Evolutionary conservation across 75 land plant genomes (phyloP).

Genomic region (Azolla pinnata): DNA sequence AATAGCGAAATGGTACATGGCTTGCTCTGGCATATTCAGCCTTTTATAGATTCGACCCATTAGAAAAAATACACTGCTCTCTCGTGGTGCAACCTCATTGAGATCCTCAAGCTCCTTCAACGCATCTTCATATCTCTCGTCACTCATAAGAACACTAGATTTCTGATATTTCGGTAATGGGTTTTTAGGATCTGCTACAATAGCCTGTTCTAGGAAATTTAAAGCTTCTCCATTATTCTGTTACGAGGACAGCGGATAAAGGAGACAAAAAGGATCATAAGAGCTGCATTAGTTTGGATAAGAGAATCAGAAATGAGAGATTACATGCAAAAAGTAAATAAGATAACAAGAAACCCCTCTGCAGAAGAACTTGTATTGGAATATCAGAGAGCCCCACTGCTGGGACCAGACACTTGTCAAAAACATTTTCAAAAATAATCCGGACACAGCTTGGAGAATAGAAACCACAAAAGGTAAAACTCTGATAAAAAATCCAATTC

Average conservation of each 20-base stretch:
- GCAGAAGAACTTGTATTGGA: too few relatives aligned
- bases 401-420: too few relatives aligned
- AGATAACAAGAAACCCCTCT: too few relatives aligned
- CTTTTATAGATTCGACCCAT: slow-evolving; percentile 90
- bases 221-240: slow-evolving; percentile 83
- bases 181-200: slow-evolving; percentile 84
- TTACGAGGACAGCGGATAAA: too few relatives aligned
- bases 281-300: neutral
- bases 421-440: too few relatives aligned
- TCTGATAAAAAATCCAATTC: too few relatives aligned
- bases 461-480: too few relatives aligned
- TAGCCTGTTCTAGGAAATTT: slow-evolving; percentile 69
- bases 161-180: slow-evolving; percentile 95
- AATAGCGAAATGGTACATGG: slow-evolving; percentile 84
- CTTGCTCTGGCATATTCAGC: slow-evolving; percentile 62
- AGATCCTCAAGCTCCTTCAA: slow-evolving; percentile 68
- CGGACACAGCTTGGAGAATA: too few relatives aligned
- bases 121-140: slow-evolving; percentile 72
- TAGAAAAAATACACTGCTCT: slow-evolving; percentile 85
- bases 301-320: too few relatives aligned
- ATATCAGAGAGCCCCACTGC: too few relatives aligned
- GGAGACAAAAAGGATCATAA: neutral
- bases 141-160: slow-evolving; percentile 66
- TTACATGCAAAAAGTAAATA: too few relatives aligned
- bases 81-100: slow-evolving; percentile 81